Evolutionary conservation across 306 rosid species (phyloP).

Genomic region (Arachis stenosperma): DNA sequence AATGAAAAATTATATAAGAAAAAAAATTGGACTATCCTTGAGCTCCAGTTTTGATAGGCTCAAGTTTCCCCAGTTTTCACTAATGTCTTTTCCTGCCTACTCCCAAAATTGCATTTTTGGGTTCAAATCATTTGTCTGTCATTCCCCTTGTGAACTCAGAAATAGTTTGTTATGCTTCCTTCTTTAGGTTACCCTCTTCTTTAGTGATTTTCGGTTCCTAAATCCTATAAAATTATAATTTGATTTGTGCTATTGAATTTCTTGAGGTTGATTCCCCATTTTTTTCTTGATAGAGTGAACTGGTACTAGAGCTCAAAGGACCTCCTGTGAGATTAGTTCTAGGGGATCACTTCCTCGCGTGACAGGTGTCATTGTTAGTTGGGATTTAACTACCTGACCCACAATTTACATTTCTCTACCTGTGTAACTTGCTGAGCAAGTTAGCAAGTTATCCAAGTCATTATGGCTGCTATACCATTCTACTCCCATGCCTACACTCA

Average conservation of each 20-base stretch:
- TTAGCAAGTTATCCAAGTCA: too few relatives aligned
- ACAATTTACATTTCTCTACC: too few relatives aligned
- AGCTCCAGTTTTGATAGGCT: not conserved
- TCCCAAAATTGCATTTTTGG: not conserved
- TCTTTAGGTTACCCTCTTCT: not conserved
- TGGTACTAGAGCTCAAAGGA: too few relatives aligned
- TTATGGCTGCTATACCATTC: too few relatives aligned
- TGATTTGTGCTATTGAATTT: not conserved
- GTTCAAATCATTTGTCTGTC: not conserved
- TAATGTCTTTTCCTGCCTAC: not conserved
- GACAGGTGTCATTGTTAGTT: too few relatives aligned
- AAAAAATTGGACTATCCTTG: not conserved
- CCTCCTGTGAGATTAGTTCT: too few relatives aligned
- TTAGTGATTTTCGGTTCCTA: not conserved
- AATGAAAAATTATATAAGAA: not conserved
- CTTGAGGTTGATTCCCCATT: not conserved
- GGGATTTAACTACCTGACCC: too few relatives aligned
- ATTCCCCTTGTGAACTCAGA: too few relatives aligned
- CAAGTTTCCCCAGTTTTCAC: not conserved
- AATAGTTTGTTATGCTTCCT: not conserved
- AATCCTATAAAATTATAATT: not conserved
- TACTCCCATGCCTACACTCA: too few relatives aligned
- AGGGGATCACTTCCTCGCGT: too few relatives aligned
- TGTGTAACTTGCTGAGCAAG: too few relatives aligned
- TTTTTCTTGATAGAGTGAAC: not conserved